Conservation (phyloP, 768 basidiomycete species). For the Suillus ampliporus region DNA sequence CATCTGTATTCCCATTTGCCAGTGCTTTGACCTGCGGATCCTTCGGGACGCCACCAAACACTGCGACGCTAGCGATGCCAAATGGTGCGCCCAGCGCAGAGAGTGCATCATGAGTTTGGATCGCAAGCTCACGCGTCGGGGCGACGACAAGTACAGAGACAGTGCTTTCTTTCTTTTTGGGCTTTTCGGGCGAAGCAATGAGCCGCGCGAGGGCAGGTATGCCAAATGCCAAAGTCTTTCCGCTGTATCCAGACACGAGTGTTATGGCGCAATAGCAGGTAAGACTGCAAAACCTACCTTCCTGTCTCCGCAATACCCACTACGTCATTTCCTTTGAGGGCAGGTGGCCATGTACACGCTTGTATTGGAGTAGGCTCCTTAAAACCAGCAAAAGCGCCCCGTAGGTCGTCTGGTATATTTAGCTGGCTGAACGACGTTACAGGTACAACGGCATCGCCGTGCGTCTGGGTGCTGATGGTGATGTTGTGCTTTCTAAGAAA, state of each 20-base stretch:
- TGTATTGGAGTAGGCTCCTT: conserved; percentile 94
- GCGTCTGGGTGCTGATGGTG: conserved; percentile 64
- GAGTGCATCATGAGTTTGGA: conserved; percentile 92
- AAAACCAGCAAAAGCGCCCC: conserved; percentile 69
- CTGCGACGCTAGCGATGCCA: conserved; percentile 80
- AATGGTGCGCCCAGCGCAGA: conserved; percentile 73
- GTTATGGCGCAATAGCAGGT: not conserved
- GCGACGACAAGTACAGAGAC: conserved; percentile 82
- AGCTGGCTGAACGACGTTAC: conserved; percentile 79
- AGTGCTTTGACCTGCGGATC: conserved; percentile 77
- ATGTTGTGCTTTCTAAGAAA: conserved; percentile 79
- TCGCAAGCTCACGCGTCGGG: conserved; percentile 94
- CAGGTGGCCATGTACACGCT: conserved; percentile 92
- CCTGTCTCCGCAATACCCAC: conserved; percentile 98
- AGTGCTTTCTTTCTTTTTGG: conserved; percentile 39
- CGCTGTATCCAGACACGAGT: conserved; percentile 51
- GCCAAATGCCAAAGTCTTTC: conserved; percentile 96
- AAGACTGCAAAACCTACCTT: conserved; percentile 49
- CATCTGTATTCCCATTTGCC: conserved; percentile 54
- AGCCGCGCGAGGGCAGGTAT: conserved; percentile 84
- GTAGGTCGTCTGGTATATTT: conserved; percentile 65
- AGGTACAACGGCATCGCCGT: conserved; percentile 58
- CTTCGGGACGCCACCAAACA: conserved; percentile 96
- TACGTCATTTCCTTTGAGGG: conserved; percentile 82
- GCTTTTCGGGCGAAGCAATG: conserved; percentile 44